Conservation (phyloP, 352 stramenopile genomes). For the Chloridella minuta region DNA sequence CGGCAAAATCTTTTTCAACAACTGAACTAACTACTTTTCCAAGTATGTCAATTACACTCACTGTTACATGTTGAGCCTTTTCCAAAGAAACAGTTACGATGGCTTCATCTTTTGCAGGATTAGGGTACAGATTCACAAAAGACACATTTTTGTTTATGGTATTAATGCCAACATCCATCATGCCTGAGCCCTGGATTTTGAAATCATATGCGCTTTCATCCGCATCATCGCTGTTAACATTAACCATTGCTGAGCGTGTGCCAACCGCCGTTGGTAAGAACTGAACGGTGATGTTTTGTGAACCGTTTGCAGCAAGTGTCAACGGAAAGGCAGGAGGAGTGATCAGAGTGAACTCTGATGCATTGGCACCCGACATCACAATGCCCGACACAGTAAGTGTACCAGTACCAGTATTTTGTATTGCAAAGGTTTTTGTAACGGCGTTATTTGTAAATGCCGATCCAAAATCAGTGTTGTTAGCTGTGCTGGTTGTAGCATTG, state of each 20-base stretch:
- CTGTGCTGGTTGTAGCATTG: background rate
- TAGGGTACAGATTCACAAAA: no score
- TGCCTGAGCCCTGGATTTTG: no score
- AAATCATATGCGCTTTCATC: background rate
- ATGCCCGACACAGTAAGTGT: background rate
- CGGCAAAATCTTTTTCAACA: no score
- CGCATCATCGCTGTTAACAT: background rate
- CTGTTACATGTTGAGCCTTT: no score
- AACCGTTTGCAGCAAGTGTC: background rate
- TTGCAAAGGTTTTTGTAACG: background rate
- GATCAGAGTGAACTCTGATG: background rate
- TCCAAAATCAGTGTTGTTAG: background rate
- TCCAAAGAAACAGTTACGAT: no score
- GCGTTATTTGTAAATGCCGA: background rate
- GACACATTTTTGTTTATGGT: no score
- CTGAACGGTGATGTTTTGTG: background rate
- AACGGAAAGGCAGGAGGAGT: background rate
- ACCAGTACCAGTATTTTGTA: background rate
- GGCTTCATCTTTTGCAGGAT: no score
- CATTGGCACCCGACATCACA: background rate
- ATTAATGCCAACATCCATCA: no score
- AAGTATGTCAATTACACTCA: no score
- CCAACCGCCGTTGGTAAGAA: background rate
- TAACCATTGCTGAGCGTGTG: background rate
- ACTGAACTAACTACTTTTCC: no score